Base-by-base conservation (phyloP, 2,329 filamentous ascomycete genomes). In the Conoideocrella luteorostrata region DNA sequence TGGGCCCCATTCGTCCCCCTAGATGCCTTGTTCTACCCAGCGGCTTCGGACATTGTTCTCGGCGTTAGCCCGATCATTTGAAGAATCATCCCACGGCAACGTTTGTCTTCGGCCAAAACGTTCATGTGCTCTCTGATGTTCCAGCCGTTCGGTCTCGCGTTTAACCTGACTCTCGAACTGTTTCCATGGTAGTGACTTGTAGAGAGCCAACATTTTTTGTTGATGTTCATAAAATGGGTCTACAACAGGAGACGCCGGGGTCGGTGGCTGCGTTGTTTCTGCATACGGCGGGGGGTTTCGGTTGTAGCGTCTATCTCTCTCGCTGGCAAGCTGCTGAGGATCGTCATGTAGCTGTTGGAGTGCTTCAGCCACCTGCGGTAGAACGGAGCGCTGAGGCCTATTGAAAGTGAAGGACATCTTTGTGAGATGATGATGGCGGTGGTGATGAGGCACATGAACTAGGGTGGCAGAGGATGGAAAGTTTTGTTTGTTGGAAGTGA, bases 1-100 rank as follows among this genome's bases (percentile, higher is more conserved):
- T 33, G 44, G 40, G 21, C 45, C 45, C 48, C 48, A 50, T 17
- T 39, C 39, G 7, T 45, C 28, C 21, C 28, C 39, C 48, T 46
- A 48, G 15, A 48, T 48, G 12, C 48, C 40, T 42, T 50, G 48
- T 3, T 46, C 46, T 36, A 39, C 32, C 48, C 46, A 50, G 22
- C 46, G 38, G 30, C 23, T 30, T 35, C 46, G 40, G 23, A 50
- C 41, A 41, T 48, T 50, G 23, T 46, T 46, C 11, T 38, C 24
- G 12, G 39, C 7, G 30, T 50, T 50, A 22, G 30, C 43, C 10
- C 4, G 2, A 10, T 36, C 7, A 29, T 41, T 36, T 5, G 21
- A 36, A 32, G 43, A 37, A n/a, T 32, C 30, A 15, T 51, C 47
- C 35, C 34, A 50, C 11, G 39, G 47, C 39, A 49, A 33, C 13